Conservation (phyloP, 139 green algal genomes). For the Coelastrella sp. region DNA sequence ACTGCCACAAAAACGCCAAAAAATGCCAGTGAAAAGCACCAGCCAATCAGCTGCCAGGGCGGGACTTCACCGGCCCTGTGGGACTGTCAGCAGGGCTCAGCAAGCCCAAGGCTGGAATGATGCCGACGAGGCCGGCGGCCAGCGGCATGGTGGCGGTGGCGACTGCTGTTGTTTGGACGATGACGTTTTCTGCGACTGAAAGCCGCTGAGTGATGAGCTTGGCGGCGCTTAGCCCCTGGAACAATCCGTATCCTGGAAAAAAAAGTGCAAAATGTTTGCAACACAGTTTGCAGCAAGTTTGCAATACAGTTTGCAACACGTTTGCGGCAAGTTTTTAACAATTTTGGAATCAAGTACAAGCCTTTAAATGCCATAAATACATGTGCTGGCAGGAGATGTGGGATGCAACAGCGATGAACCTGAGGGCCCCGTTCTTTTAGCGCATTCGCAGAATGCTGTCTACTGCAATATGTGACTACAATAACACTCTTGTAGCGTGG, state of each 20-base stretch:
- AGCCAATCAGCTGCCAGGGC: constrained; percentile 59
- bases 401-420: too few relatives aligned
- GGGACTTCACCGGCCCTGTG: constrained; percentile 50
- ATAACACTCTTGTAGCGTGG: too few relatives aligned
- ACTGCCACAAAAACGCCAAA: constrained; percentile 71
- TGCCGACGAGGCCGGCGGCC: constrained; percentile 60
- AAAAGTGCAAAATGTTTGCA: too few relatives aligned
- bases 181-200: constrained; percentile 70
- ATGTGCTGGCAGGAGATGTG: too few relatives aligned
- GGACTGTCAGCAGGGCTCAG: constrained; percentile 58
- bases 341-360: too few relatives aligned
- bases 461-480: too few relatives aligned
- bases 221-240: constrained; percentile 53
- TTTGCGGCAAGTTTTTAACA: too few relatives aligned
- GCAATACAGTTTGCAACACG: too few relatives aligned
- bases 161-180: constrained; percentile 72
- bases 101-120: constrained; percentile 67
- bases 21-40: constrained; percentile 63
- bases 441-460: too few relatives aligned
- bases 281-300: not conserved
- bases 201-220: constrained; percentile 48
- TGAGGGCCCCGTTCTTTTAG: too few relatives aligned
- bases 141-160: constrained; percentile 71
- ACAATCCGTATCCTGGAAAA: constrained; percentile 57
- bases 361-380: too few relatives aligned